Base-by-base conservation (phyloP, 257 asterid species). In the Lycium barbarum region DNA sequence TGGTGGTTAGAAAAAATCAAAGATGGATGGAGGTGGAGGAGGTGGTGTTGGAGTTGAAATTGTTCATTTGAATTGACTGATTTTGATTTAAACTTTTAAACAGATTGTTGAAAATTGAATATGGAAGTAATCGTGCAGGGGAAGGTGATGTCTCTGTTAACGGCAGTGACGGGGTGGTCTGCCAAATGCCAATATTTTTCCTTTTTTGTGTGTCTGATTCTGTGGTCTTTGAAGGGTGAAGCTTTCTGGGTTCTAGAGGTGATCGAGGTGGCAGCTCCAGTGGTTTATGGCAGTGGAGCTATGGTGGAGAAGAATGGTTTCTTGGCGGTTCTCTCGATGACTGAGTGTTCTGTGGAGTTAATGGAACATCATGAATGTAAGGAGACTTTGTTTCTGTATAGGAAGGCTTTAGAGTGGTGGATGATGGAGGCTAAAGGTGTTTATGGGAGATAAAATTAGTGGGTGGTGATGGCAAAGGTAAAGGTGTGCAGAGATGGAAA, bases 391-490 rank as follows among this genome's bases (percentile, higher is more conserved):
- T 70, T 70, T 70, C 54, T 38, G 54, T 17, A 38, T 70, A 38
- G 9, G 54, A 38, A 54, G 33, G 54, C 9, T 70, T 70, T 38
- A 26, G 8, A 70, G 33, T 38, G 53, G 54, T 70, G 54, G 54
- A 70, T 38, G 51, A 68, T 38, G 54, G 79, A 70, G 79, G 76
- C 53, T 68, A 68, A 68, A 38, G 79, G 11, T 70, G 53, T 4
- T 38, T 9, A 15, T 38, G 9, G 79, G 14, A 38, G 54, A 70
- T 70, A 38, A 17, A 17, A 14, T 70, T 38, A 70, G 33, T 40
- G 22, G 51, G 53, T 38, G 53, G 79, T 38, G 79, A 70, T 3
- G 54, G 26, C 79, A 17, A 38, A 8, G 9, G 54, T 0, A 70
- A n/a, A 36, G 26, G 26, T 68, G 78, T 38, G 79, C 5, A 8